phyloP scores from a whole-genome alignment of 2,329 filamentous ascomycete genomes.

The Madurella mycetomatis region DNA sequence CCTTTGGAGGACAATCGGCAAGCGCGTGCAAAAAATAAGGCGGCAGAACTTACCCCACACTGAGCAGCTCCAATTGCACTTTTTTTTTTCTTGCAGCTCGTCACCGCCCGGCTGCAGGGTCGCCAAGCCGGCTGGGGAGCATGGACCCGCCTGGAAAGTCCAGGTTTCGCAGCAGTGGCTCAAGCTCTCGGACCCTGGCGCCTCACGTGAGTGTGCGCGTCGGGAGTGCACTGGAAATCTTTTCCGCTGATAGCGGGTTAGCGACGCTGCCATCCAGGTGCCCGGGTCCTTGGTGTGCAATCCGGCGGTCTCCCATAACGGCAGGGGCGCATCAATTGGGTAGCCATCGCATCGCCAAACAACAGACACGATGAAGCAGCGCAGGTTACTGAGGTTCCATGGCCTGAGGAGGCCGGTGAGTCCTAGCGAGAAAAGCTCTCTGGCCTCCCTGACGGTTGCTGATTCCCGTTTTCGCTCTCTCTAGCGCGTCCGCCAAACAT shows the following conservation, averaged over 20 bases:
- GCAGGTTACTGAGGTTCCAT: slow-evolving; percentile 61
- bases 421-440: slow-evolving; percentile 12
- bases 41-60: slow-evolving; percentile 9
- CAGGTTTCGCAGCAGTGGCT: background rate
- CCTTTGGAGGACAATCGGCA: background rate
- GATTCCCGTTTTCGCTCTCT: slow-evolving; percentile 1
- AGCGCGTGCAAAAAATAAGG: background rate
- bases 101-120: slow-evolving; percentile 10
- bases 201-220: background rate
- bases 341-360: background rate
- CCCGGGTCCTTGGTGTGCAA: background rate
- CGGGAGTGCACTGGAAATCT: slow-evolving; percentile 8
- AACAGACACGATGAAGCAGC: slow-evolving; percentile 42
- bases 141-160: background rate
- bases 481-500: slow-evolving; percentile 90
- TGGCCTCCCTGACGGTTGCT: slow-evolving; percentile 7
- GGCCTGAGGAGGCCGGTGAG: slow-evolving; percentile 62
- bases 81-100: slow-evolving; percentile 13
- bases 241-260: slow-evolving; percentile 6
- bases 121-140: background rate
- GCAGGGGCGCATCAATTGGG: slow-evolving; percentile 5
- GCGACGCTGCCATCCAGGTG: slow-evolving; percentile 2
- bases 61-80: slow-evolving; percentile 14
- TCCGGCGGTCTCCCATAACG: background rate
- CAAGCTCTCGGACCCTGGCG: background rate